These are phyloP conservation scores for Yarrowia deformans DNA, from an alignment of 805 yeast species.

Conservation along the genomic window DNA sequence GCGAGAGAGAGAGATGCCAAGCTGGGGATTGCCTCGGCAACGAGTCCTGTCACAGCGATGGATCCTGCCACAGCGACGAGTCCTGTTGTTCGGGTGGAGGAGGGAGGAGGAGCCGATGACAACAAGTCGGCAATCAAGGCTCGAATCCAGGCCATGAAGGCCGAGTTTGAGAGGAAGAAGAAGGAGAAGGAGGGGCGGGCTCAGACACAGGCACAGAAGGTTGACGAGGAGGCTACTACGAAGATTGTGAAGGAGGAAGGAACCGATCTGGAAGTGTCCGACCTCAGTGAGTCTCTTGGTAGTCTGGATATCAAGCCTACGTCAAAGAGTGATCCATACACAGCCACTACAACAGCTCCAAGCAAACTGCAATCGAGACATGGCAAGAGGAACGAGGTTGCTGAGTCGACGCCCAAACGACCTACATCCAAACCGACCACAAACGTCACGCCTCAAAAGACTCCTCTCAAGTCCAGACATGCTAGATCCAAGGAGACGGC, in stretches of 20 bases:
- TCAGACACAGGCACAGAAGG: not conserved
- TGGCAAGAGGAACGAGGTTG: not conserved
- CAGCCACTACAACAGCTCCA: not conserved
- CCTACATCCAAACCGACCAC: not conserved
- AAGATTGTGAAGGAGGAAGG: not conserved
- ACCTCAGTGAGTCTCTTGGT: not conserved
- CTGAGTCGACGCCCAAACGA: too few species aligned
- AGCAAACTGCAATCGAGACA: not conserved
- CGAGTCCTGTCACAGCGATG: not conserved
- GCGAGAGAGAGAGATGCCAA: conserved; percentile 24
- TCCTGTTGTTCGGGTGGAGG: not conserved
- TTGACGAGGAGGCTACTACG: too few species aligned
- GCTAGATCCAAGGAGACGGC: not conserved
- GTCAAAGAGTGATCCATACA: not conserved
- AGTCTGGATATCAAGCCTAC: not conserved
- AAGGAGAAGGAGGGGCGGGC: not conserved
- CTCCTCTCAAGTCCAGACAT: conserved; percentile 22
- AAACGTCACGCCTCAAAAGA: not conserved
- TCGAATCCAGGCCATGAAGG: conserved; percentile 20
- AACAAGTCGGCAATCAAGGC: conserved; percentile 18
- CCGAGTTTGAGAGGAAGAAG: conserved; percentile 25
- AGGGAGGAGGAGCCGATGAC: too few species aligned
- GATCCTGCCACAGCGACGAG: not conserved
- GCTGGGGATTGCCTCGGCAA: not conserved
- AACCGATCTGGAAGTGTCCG: too few species aligned